Evolutionary conservation across 2,329 filamentous ascomycete genomes (phyloP), one percentile per base, ranked within the genome.

Genomic region (Tothia fuscella): DNA sequence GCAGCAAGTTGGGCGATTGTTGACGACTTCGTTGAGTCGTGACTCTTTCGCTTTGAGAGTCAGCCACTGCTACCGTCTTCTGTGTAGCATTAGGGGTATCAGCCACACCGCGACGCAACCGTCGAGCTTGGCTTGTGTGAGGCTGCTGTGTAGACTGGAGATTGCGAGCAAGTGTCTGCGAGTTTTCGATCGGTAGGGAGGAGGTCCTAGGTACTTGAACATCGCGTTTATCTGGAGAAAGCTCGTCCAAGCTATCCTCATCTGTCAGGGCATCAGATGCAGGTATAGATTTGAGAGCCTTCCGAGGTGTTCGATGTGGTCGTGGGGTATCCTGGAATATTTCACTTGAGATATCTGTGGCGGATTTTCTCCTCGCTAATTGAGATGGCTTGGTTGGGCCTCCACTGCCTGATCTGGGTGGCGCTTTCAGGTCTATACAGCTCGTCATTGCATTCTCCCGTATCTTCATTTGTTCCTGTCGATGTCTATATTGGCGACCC

Each of bases 401-500:
- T 6, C 14, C 14, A 4, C 7, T n/a, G 17, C 35, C 20, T 17
- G 9, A 17, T 32, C 22, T 14, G 25, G 24, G 14, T 16, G 31
- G 31, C 13, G 26, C 39, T 19, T 19, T 33, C 6, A 42, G 28
- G 9, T 33, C 30, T 31, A 21, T 21, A 9, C 21, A 20, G 28
- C 30, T 34, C 9, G 14, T 32, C 28, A 42, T 17, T 2, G 39
- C 39, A 7, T 9, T 12, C 29, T 42, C n/a, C 9, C 13, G 28
- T 32, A 33, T 33, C 39, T 35, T 25, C 22, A 25, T 33, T 22
- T 34, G 28, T 31, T 42, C 19, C 30, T 42, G 30, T 35, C 20
- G 33, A 14, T 37, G 21, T 22, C 22, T 25, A 9, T n/a, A 9
- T 26, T 21, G 28, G 12, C 13, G 6, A n/a, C 16, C 25, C 36